Percentiles rank a stretch among this genome's conserved stretches.
Evolutionary conservation across 2,329 filamentous ascomycete genomes (phyloP).

Genomic region (Fusarium aywerte): DNA sequence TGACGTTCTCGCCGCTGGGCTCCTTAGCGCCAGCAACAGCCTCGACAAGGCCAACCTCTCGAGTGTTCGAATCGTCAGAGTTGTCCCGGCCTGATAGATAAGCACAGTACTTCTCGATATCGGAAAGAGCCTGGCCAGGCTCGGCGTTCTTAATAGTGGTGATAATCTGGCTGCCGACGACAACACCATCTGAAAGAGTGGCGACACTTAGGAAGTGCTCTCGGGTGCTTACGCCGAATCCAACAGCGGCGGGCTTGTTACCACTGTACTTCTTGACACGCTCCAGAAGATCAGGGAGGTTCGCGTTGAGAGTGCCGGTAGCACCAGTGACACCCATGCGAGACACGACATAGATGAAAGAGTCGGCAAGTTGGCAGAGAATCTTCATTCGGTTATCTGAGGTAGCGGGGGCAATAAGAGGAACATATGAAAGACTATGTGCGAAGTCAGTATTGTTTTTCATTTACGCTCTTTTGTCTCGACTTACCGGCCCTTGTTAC

Average conservation of each 20-base stretch:
- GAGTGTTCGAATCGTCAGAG: constrained; percentile 56
- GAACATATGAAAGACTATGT: constrained; percentile 87
- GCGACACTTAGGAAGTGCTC: constrained; percentile 93
- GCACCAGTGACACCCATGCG: constrained; percentile 97
- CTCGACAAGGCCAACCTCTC: constrained; percentile 77
- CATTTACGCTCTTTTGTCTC: not conserved
- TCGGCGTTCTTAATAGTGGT: constrained; percentile 68
- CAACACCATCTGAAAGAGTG: constrained; percentile 88
- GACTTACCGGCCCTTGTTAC: constrained; percentile 76
- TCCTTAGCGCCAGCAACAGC: constrained; percentile 66
- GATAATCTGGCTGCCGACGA: constrained; percentile 96
- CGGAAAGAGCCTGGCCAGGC: constrained; percentile 61
- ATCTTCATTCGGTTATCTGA: constrained; percentile 94
- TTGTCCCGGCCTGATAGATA: constrained; percentile 65
- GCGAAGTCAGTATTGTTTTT: not conserved
- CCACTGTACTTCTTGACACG: constrained; percentile 93
- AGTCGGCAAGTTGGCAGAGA: constrained; percentile 95
- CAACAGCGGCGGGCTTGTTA: constrained; percentile 89
- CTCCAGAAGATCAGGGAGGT: constrained; percentile 82
- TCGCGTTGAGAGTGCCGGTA: constrained; percentile 81
- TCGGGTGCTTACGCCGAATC: constrained; percentile 94
- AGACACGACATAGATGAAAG: constrained; percentile 98
- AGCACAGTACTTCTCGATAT: constrained; percentile 87
- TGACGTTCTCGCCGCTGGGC: constrained; percentile 53
- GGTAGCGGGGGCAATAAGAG: constrained; percentile 94